Percentiles rank a stretch among this genome's conserved stretches.
Conservation (phyloP, 1,284 basidiomycete genomes). For the Ustilago crameri region DNA sequence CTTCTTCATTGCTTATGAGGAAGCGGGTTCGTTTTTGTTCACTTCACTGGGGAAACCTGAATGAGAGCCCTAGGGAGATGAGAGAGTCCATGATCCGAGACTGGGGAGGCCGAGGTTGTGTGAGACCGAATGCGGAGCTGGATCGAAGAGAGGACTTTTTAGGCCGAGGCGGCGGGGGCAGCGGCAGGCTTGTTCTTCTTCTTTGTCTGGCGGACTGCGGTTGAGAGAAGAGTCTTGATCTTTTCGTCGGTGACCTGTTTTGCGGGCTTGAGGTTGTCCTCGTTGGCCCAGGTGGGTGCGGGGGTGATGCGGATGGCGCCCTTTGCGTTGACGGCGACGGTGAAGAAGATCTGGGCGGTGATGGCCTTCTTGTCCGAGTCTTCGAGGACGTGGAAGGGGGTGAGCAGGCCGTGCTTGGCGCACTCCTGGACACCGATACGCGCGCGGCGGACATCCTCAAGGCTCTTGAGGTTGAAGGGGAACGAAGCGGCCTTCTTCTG, state of each 20-base stretch:
- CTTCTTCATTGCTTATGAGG: no score
- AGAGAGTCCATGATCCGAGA: background rate
- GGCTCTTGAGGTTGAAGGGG: constrained; percentile 92
- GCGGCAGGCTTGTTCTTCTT: constrained; percentile 77
- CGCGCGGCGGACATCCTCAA: constrained; percentile 95
- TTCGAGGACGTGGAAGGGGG: constrained; percentile 81
- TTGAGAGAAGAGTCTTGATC: constrained; percentile 77
- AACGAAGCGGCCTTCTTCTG: constrained; percentile 97
- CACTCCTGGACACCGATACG: constrained; percentile 96
- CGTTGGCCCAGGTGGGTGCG: constrained; percentile 89
- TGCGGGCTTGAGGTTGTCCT: constrained; percentile 87
- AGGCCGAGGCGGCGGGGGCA: constrained; percentile 29
- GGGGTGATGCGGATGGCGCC: constrained; percentile 80
- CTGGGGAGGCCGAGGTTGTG: background rate
- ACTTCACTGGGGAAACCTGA: no score
- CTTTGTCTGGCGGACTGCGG: constrained; percentile 86
- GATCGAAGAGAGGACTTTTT: background rate
- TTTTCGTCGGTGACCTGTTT: constrained; percentile 57
- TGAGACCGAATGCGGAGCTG: no score
- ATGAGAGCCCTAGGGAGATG: no score
- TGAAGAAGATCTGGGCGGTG: constrained; percentile 90
- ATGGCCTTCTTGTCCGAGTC: constrained; percentile 57
- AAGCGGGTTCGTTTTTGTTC: no score
- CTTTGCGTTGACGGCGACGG: constrained; percentile 84
- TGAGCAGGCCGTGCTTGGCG: constrained; percentile 88